These are phyloP conservation scores for Daldinia concentrica DNA, from an alignment of 495 filamentous ascomycete species.

Conservation along the genomic window DNA sequence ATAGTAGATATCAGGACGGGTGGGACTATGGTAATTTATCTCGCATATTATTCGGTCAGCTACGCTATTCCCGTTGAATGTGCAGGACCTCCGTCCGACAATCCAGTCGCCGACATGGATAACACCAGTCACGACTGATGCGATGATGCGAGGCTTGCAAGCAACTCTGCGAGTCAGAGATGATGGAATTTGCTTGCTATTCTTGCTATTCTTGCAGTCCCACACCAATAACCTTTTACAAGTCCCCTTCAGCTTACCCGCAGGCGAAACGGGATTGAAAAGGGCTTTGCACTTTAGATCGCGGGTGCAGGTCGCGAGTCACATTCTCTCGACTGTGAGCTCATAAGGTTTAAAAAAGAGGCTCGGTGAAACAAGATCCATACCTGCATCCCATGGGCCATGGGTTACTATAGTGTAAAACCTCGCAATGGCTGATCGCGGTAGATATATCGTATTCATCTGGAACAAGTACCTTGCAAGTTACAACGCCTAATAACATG, in stretches of 20 bases:
- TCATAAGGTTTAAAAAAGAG: slow-evolving; percentile 31
- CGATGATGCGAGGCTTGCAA: slow-evolving; percentile 24
- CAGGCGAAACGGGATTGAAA: slow-evolving; percentile 31
- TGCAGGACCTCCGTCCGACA: slow-evolving; percentile 20
- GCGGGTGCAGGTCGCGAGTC: slow-evolving; percentile 18
- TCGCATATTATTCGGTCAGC: slow-evolving; percentile 36
- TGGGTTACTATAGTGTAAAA: slow-evolving; percentile 19
- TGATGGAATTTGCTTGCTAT: slow-evolving; percentile 27
- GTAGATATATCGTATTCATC: slow-evolving; percentile 15
- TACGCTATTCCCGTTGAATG: slow-evolving; percentile 35
- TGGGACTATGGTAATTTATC: slow-evolving; percentile 38
- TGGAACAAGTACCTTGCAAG: slow-evolving; percentile 14
- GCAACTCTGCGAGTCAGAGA: slow-evolving; percentile 44
- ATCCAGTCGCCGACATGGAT: slow-evolving; percentile 36
- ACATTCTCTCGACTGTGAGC: slow-evolving; percentile 20
- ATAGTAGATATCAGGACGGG: slow-evolving; percentile 11
- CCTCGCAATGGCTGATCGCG: slow-evolving; percentile 22
- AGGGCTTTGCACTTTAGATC: slow-evolving; percentile 23
- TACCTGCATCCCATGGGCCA: slow-evolving; percentile 10
- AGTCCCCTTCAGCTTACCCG: slow-evolving; percentile 29
- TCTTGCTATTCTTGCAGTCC: slow-evolving; percentile 29
- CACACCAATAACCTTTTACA: slow-evolving; percentile 27
- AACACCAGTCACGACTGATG: slow-evolving; percentile 35
- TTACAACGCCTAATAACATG: slow-evolving; percentile 8
- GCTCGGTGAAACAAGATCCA: slow-evolving; percentile 44